These are phyloP conservation scores for Tuber borchii DNA, from an alignment of 495 filamentous ascomycete genomes.

Conservation along the genomic window DNA sequence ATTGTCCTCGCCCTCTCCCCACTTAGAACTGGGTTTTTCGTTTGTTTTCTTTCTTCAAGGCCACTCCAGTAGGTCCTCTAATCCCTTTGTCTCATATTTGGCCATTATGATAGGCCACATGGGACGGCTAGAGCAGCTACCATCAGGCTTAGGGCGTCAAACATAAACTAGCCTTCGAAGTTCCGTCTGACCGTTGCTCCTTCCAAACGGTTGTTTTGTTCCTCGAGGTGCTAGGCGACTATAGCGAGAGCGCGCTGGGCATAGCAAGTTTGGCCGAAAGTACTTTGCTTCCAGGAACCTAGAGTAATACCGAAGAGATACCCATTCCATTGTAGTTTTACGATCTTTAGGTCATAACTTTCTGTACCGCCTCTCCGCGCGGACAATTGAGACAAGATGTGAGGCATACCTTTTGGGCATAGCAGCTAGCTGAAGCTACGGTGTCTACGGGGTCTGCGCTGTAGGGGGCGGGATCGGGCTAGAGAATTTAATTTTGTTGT, in stretches of 20 bases:
- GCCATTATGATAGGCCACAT: background rate
- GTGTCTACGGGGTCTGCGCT: slow-evolving; percentile 46
- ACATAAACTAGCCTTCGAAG: slow-evolving; percentile 43
- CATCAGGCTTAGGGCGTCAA: slow-evolving; percentile 44
- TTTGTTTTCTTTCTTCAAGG: background rate
- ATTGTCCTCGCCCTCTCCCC: background rate
- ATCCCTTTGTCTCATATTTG: background rate
- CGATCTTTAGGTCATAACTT: slow-evolving; percentile 48
- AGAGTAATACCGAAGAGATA: slow-evolving; percentile 47
- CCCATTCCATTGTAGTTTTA: slow-evolving; percentile 51
- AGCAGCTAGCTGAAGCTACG: slow-evolving; percentile 47
- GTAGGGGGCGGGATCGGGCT: slow-evolving; percentile 48
- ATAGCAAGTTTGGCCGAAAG: slow-evolving; percentile 48
- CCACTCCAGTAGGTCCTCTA: background rate
- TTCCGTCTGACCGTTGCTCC: slow-evolving; percentile 43
- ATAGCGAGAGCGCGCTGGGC: slow-evolving; percentile 46
- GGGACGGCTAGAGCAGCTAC: slow-evolving; percentile 42
- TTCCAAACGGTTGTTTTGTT: too few species aligned
- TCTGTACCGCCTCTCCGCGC: slow-evolving; percentile 42
- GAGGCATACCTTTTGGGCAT: slow-evolving; percentile 42
- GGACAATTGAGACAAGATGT: slow-evolving; percentile 13
- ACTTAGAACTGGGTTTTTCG: background rate
- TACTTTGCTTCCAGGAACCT: slow-evolving; percentile 44
- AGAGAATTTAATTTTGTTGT: slow-evolving; percentile 1
- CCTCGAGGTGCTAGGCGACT: background rate